A percentile compares a stretch with the other conserved stretches of the same genome.
Conservation (phyloP, 164 flowering plant species). For the Vitis vinifera region ASM3070453v1 NC_081821.1:16442001-16442500, state of each 20-base stretch:
- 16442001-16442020: too few species aligned
- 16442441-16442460: constrained; percentile 53
- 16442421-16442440: not conserved
- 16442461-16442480: constrained; percentile 43
- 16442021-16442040: too few species aligned
- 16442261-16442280: constrained; percentile 58
- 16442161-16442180: constrained; percentile 56
- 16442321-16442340: not conserved
- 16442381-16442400: too few species aligned
- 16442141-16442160: constrained; percentile 50
- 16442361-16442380: too few species aligned
- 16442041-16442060: too few species aligned
- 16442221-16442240: constrained; percentile 28
- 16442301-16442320: constrained; percentile 64
- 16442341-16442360: not conserved
- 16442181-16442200: constrained; percentile 78
- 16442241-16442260: constrained; percentile 45
- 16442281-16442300: constrained; percentile 65
- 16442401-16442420: not conserved
- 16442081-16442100: too few species aligned
- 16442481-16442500: constrained; percentile 33
- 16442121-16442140: constrained; percentile 45
- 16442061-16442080: too few species aligned
- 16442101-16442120: constrained; percentile 63
- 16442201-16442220: constrained; percentile 57